Percentiles rank a stretch among this genome's conserved stretches.
Evolutionary conservation across 192 early-diverging fungal genomes (phyloP).

Genomic region (Backusella psychrophila): DNA sequence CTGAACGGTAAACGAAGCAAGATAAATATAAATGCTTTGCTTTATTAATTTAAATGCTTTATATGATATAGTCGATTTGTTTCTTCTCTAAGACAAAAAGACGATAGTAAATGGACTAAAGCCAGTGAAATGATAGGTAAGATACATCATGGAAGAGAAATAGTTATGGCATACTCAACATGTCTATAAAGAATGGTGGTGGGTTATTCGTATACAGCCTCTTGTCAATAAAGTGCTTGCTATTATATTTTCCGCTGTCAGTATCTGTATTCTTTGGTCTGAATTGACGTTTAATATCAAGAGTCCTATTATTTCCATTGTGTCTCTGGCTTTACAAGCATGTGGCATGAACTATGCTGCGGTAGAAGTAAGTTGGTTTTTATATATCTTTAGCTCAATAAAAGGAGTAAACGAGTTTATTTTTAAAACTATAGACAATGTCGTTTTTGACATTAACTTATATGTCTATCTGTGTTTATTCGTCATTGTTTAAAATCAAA

Average conservation of each 20-base stretch:
- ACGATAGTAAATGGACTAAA: not conserved
- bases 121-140: not conserved
- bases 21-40: not conserved
- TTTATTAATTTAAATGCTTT: not conserved
- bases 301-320: slow-evolving; percentile 68
- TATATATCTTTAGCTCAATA: not conserved
- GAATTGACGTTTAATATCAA: slow-evolving; percentile 86
- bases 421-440: slow-evolving; percentile 53
- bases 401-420: not conserved
- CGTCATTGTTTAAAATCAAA: slow-evolving; percentile 85
- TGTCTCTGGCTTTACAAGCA: slow-evolving; percentile 59
- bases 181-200: slow-evolving; percentile 71
- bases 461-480: slow-evolving; percentile 93
- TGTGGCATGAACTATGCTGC: slow-evolving; percentile 57
- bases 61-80: not conserved
- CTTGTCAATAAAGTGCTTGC: slow-evolving; percentile 55
- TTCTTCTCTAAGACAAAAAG: not conserved
- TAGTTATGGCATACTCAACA: no score
- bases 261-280: slow-evolving; percentile 85
- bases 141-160: not conserved
- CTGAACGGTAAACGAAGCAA: slow-evolving; percentile 48
- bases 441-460: slow-evolving; percentile 78
- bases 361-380: slow-evolving; percentile 49
- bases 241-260: slow-evolving; percentile 58
- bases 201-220: slow-evolving; percentile 77